Conservation (phyloP, 1,284 basidiomycete species). For the Heterobasidion occidentale region DNA sequence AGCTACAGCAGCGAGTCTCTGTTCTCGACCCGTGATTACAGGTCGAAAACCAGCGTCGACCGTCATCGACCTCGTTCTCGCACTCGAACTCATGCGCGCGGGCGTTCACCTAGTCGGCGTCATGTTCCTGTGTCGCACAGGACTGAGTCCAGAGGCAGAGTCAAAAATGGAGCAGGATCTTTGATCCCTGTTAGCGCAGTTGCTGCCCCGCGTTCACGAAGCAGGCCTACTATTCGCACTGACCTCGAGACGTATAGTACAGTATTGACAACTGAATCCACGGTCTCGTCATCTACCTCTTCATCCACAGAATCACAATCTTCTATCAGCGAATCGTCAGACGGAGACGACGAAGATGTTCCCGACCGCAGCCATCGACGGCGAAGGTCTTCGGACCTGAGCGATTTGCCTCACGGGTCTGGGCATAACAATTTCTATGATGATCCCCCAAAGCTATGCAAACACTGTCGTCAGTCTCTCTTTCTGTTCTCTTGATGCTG, state of each 20-base stretch:
- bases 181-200: background rate
- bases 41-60: background rate
- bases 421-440: constrained; percentile 3
- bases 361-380: constrained; percentile 1
- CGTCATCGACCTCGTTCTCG: constrained; percentile 5
- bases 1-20: constrained; percentile 9
- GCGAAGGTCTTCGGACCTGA: background rate
- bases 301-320: constrained; percentile 4
- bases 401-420: constrained; percentile 1
- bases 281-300: constrained; percentile 8
- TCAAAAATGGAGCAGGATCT: background rate
- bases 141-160: background rate
- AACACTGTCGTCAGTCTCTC: constrained; percentile 10
- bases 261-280: constrained; percentile 5
- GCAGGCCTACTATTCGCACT: background rate
- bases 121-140: background rate
- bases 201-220: background rate
- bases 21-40: background rate
- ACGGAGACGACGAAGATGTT: background rate
- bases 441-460: constrained; percentile 6
- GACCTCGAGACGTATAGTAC: background rate
- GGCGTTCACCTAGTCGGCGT: background rate
- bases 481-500: background rate
- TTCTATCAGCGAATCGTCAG: constrained; percentile 8
- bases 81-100: background rate